Evolutionary conservation across 768 basidiomycete species (phyloP).

Genomic region (Cystobasidium ongulense): DNA sequence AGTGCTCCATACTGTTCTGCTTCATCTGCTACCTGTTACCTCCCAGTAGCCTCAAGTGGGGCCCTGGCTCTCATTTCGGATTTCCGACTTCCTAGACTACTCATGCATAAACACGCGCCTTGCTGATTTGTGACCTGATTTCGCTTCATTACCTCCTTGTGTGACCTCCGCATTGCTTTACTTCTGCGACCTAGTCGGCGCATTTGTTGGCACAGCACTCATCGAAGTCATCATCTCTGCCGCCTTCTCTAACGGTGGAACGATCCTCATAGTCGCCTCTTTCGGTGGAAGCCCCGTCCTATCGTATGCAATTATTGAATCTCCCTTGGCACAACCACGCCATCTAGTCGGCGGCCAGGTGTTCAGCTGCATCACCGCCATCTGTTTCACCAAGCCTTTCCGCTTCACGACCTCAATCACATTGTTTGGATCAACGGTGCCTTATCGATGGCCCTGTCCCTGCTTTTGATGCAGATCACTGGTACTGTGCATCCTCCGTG

Average conservation of each 20-base stretch:
- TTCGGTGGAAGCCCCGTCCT: constrained; percentile 16
- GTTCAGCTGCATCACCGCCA: background rate
- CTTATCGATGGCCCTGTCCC: constrained; percentile 1
- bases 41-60: too few relatives aligned
- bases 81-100: too few relatives aligned
- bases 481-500: constrained; percentile 31
- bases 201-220: constrained; percentile 8
- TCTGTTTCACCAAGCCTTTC: constrained; percentile 23
- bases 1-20: too few relatives aligned
- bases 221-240: constrained; percentile 20
- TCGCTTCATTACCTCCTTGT: too few relatives aligned
- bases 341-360: constrained; percentile 20
- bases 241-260: constrained; percentile 21
- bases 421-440: constrained; percentile 29
- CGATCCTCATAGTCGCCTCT: constrained; percentile 12
- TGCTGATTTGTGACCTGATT: too few relatives aligned
- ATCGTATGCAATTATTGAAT: constrained; percentile 11
- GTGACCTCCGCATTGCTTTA: too few relatives aligned
- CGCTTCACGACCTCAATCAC: constrained; percentile 20
- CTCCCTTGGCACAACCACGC: constrained; percentile 26
- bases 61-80: too few relatives aligned
- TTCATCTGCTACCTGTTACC: too few relatives aligned
- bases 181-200: too few relatives aligned
- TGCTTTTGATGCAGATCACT: constrained; percentile 27
- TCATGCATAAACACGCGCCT: too few relatives aligned